A percentile compares a stretch with the other conserved stretches of the same genome.
Evolutionary conservation across 306 rosid species (phyloP).

Genomic region (Rosa multiflora): DNA sequence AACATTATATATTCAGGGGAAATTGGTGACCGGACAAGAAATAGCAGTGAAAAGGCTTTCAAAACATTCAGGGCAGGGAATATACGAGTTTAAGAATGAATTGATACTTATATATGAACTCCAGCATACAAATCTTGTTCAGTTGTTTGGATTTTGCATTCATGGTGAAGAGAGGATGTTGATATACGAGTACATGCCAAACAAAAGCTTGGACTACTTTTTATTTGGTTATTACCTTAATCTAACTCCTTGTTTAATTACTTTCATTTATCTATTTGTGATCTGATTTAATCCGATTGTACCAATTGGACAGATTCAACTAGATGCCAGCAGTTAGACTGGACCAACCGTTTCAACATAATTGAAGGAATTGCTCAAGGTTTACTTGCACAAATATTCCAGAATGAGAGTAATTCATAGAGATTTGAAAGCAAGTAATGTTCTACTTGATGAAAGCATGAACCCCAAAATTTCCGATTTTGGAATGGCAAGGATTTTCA

Average conservation of each 20-base stretch:
- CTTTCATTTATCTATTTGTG: too few relatives aligned
- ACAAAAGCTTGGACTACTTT: slow-evolving; percentile 12
- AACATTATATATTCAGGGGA: slow-evolving; percentile 22
- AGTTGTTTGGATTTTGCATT: slow-evolving; percentile 8
- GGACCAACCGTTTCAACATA: slow-evolving; percentile 2
- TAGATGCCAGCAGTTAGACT: neutral
- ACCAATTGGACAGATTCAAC: neutral
- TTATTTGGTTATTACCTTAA: neutral
- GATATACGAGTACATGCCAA: slow-evolving; percentile 2
- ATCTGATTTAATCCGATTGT: too few relatives aligned
- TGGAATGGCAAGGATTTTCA: slow-evolving; percentile 13
- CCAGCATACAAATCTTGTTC: slow-evolving; percentile 10
- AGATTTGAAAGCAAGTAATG: slow-evolving; percentile 15
- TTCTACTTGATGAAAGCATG: slow-evolving; percentile 19
- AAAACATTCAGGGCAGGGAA: slow-evolving; percentile 2
- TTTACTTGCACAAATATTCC: slow-evolving; percentile 15
- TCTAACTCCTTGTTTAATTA: neutral
- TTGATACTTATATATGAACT: slow-evolving; percentile 3
- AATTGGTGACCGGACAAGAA: slow-evolving; percentile 10
- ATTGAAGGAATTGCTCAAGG: slow-evolving; percentile 21
- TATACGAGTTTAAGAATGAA: neutral
- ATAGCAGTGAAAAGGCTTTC: slow-evolving; percentile 39
- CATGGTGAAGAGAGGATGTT: slow-evolving; percentile 10
- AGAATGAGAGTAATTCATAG: slow-evolving; percentile 13
- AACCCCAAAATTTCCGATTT: slow-evolving; percentile 19